phyloP scores from a whole-genome alignment of 1,284 basidiomycete species.

The Flammula alnicola region DNA sequence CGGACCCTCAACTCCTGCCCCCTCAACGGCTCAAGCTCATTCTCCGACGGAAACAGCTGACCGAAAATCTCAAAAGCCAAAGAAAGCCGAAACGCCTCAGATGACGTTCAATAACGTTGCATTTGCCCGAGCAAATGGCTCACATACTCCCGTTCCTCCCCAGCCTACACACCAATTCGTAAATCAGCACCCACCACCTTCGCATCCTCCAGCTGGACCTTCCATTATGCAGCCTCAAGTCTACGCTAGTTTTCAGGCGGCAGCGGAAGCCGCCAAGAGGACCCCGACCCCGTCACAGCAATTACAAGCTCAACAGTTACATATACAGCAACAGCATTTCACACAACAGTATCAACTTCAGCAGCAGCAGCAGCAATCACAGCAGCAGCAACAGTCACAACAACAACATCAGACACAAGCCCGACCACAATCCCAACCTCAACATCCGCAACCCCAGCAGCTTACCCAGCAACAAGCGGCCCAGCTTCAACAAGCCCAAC shows the following conservation, averaged over 20 bases:
- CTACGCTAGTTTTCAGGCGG: slow-evolving; percentile 39
- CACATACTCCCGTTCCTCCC: slow-evolving; percentile 36
- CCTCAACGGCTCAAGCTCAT: slow-evolving; percentile 27
- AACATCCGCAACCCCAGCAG: slow-evolving; percentile 16
- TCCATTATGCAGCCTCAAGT: slow-evolving; percentile 39
- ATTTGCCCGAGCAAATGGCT: slow-evolving; percentile 30
- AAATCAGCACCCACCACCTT: slow-evolving; percentile 32
- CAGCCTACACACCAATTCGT: slow-evolving; percentile 39
- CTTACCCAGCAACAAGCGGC: slow-evolving; percentile 24
- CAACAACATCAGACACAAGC: slow-evolving; percentile 17
- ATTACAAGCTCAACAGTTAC: slow-evolving; percentile 11
- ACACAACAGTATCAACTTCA: not conserved
- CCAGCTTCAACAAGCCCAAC: slow-evolving; percentile 19
- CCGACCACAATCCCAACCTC: slow-evolving; percentile 25
- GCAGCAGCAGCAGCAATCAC: slow-evolving; percentile 15
- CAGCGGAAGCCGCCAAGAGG: slow-evolving; percentile 38
- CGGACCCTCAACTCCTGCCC: slow-evolving; percentile 27
- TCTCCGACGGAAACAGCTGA: slow-evolving; percentile 32
- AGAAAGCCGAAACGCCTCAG: slow-evolving; percentile 28
- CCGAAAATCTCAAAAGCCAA: slow-evolving; percentile 22
- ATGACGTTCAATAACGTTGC: slow-evolving; percentile 27
- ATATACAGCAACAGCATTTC: slow-evolving; percentile 3
- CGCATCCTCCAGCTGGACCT: slow-evolving; percentile 24
- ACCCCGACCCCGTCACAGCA: slow-evolving; percentile 27
- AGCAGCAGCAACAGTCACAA: slow-evolving; percentile 9